Conservation (phyloP, 1,284 basidiomycete species). For the Ceratobasidium sp. region DNA sequence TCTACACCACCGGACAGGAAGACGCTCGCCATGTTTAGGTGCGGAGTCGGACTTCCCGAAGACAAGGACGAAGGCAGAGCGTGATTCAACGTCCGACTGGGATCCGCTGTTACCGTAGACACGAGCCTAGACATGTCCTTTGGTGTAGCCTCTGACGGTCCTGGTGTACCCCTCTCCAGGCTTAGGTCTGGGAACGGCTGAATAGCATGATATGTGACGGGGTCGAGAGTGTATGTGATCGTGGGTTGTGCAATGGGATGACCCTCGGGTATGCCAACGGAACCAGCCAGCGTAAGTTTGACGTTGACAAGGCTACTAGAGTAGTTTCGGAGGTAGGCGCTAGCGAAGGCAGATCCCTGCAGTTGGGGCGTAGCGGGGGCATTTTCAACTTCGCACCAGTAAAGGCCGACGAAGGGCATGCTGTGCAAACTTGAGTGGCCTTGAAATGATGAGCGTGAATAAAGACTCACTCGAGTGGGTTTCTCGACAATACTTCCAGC, state of each 20-base stretch:
- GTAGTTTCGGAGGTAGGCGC: background rate
- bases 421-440: background rate
- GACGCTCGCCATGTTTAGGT: background rate
- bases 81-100: no score
- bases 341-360: no score
- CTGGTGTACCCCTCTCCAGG: background rate
- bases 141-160: no score
- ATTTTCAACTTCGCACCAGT: background rate
- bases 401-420: conserved; percentile 6
- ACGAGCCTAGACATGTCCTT: no score
- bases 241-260: background rate
- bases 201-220: no score
- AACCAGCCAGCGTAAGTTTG: background rate
- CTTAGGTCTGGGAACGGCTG: no score
- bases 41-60: background rate
- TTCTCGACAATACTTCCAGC: conserved; percentile 1
- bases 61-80: background rate
- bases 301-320: background rate
- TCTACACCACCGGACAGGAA: background rate
- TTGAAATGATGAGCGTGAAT: no score
- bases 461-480: conserved; percentile 2
- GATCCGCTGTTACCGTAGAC: no score
- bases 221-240: background rate
- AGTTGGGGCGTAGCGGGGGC: no score
- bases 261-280: background rate